Evolutionary conservation across 805 yeast genomes (phyloP).

Genomic region (Tetrapisispora namnaoensis): DNA sequence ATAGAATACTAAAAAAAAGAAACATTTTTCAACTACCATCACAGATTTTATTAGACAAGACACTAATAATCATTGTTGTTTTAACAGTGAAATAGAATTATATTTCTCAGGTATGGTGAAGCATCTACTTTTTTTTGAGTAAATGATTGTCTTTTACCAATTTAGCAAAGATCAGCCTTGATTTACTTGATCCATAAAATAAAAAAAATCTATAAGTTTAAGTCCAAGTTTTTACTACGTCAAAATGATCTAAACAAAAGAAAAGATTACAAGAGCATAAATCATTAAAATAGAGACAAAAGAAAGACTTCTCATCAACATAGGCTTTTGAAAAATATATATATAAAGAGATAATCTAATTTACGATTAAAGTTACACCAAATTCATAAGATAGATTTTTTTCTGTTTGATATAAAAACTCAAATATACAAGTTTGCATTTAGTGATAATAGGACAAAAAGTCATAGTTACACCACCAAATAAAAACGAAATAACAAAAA

Average conservation of each 20-base stretch:
- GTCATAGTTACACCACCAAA: background rate
- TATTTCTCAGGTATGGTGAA: no score
- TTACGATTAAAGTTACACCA: background rate
- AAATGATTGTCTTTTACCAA: no score
- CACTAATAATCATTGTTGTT: no score
- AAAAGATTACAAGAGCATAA: background rate
- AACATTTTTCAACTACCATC: background rate
- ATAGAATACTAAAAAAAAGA: background rate
- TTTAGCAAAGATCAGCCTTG: no score
- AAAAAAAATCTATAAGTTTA: background rate
- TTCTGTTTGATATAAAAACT: background rate
- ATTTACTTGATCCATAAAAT: no score
- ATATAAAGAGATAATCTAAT: background rate
- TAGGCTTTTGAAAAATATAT: background rate
- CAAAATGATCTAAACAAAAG: background rate
- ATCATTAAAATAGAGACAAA: no score
- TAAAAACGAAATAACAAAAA: background rate
- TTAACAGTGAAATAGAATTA: no score
- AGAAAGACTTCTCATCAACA: background rate
- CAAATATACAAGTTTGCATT: background rate
- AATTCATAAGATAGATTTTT: background rate
- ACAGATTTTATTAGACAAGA: background rate
- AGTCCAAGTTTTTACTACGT: no score
- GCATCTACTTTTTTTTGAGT: no score
- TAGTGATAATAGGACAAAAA: background rate